Base-by-base conservation (phyloP, 2,329 filamentous ascomycete species). In the Diaporthe sp. region DNA sequence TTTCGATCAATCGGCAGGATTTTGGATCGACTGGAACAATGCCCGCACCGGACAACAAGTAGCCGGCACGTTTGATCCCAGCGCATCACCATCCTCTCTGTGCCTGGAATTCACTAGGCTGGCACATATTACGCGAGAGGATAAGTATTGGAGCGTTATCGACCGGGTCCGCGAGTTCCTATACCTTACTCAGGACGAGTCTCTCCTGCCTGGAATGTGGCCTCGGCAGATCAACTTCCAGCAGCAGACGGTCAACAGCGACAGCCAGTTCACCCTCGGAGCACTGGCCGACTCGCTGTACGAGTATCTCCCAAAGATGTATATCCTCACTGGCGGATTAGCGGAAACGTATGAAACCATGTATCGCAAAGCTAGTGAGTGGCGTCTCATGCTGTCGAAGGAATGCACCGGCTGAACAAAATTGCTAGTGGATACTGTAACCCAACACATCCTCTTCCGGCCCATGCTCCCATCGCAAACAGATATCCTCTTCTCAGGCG, bases 101-200 rank as follows among this genome's bases (percentile, higher is more conserved):
- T 91, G 89, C 5, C 82, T 95, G 77, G 93, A 95, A 80, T 94
- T 95, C 81, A 94, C 92, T 3, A 87, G 93, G 9, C 84, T 95
- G 59, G 88, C 92, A 4, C 93, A 95, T 81, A 85, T 95, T 72
- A 94, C 93, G 0, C 90, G 89, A 71, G 86, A 94, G 75, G 82
- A 88, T 74, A 94, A 92, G 79, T 95, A 93, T 83, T 95, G 92
- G 80, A 94, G 96, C 81, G 94, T 94, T 1, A 89, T 95, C 74
- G 92, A 93, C 74, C 89, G 94, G 13, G 34, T 82, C 9, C 46
- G 31, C 3, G 15, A 25, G 22, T 55, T 70, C 12, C 9, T 70
- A 22, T n/a, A 28, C 22, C 28, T 10, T 1, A 51, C 15, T 13
- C 67, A 70, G 25, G 51, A 70, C 17, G 17, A 34, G 8, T 19